Conservation (phyloP, 306 rosid species). For the Glycine soja region DNA sequence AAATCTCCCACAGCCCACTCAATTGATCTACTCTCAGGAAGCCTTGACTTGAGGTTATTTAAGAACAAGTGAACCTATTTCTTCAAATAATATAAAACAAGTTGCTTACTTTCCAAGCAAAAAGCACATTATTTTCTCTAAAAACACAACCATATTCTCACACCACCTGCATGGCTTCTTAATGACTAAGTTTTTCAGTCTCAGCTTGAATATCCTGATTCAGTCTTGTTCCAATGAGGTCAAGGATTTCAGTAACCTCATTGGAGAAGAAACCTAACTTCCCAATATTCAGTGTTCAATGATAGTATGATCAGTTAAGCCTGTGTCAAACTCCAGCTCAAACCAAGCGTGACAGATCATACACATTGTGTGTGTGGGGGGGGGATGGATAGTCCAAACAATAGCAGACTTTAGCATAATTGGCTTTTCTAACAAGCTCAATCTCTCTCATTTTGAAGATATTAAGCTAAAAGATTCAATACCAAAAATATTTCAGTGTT, state of each 20-base stretch:
- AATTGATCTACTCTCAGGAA: background rate
- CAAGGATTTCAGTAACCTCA: no score
- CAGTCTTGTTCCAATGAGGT: background rate
- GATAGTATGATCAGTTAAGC: no score
- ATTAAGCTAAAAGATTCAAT: background rate
- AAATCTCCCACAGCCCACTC: background rate
- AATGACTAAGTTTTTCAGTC: background rate
- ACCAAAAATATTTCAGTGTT: background rate
- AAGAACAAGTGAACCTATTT: conserved; percentile 16
- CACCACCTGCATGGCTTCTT: conserved; percentile 5
- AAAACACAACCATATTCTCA: background rate
- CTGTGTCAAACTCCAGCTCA: no score
- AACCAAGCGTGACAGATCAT: no score
- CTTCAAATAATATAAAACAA: background rate
- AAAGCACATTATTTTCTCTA: conserved; percentile 1
- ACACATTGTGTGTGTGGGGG: no score
- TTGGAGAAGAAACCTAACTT: no score
- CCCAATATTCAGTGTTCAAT: no score
- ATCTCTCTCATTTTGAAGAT: no score
- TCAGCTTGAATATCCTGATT: background rate
- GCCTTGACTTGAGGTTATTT: conserved; percentile 16
- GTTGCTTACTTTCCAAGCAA: conserved; percentile 5
- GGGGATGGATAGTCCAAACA: conserved; percentile 7
- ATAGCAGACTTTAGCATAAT: background rate
- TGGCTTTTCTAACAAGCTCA: background rate